Base-by-base conservation (phyloP, 108 stramenopile species). In the Craspedostauros australis region DNA sequence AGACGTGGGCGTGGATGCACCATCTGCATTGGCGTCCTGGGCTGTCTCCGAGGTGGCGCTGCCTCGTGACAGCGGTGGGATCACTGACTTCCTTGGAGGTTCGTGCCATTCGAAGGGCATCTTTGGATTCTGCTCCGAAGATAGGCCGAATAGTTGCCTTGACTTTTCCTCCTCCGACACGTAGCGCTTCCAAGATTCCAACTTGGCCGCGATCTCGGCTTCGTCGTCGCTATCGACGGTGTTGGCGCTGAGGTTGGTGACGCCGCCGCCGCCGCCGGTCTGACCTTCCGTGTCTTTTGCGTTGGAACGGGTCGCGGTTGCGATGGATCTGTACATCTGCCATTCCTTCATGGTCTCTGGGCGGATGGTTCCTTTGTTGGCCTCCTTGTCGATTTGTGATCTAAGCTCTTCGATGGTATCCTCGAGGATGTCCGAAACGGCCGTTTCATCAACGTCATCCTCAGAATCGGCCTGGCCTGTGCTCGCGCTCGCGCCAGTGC, bases 271-370 rank as follows among this genome's bases (percentile, higher is more conserved):
- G 31, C 18, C 33, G 46, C 22, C 34, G 6, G 30, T 12, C 28
- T 26, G 31, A 25, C 20, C 39, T 30, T 28, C 19, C 12, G 45
- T 20, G 2, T 23, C 42, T 7, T 43, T 24, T 44, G 39, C 40
- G 15, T 26, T 48, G 9, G 69, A 36, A 20, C 63, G 57, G 7
- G 69, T 66, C 9, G 64, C 60, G 27, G 72, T 73, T 11, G 64
- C 60, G 27, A 78, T 73, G 9, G 70, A 53, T 62, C 62, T 33
- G 47, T 73, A 78, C 65, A 71, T 78, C 62, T 78, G 70, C 71
- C 71, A 78, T 42, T 78, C 77, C 39, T 71, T 71, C 57, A 68
- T 59, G 40, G 65, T 64, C 33, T 78, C 66, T 23, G 77, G 66
- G 57, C 57, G 43, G 16, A 65, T 63, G 19, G 59, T 40, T 24